phyloP scores from a whole-genome alignment of 345 rosid genomes.

The Lepidium sativum region DNA sequence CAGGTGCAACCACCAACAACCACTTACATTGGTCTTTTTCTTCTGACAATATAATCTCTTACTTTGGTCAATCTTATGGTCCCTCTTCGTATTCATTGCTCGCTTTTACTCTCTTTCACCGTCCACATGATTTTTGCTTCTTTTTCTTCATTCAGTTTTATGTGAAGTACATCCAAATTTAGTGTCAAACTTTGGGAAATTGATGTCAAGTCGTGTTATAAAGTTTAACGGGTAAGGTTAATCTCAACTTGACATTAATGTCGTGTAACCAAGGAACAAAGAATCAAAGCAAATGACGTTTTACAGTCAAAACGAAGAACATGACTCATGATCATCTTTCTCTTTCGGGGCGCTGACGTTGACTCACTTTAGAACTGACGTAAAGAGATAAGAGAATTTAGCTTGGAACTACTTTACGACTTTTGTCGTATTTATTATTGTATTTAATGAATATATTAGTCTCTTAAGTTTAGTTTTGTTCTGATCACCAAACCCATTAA shows the following conservation, averaged over 20 bases:
- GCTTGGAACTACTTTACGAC: constrained; percentile 19
- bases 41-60: background rate
- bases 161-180: background rate
- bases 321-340: constrained; percentile 18
- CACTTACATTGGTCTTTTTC: constrained; percentile 12
- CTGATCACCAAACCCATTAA: constrained; percentile 29
- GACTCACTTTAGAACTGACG: constrained; percentile 19
- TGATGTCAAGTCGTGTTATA: background rate
- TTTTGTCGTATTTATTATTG: constrained; percentile 2
- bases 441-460: background rate
- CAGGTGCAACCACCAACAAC: constrained; percentile 28
- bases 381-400: background rate
- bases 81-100: constrained; percentile 16
- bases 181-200: no score
- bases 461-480: background rate
- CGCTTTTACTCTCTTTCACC: background rate
- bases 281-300: constrained; percentile 18
- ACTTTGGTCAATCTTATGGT: constrained; percentile 24
- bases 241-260: constrained; percentile 6
- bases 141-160: background rate
- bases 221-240: background rate
- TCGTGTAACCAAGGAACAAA: constrained; percentile 9
- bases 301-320: constrained; percentile 1
- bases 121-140: constrained; percentile 23
- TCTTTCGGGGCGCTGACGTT: constrained; percentile 31